A percentile compares a stretch with the other conserved stretches of the same genome.
Conservation (phyloP, 2,329 filamentous ascomycete genomes). For the Calonectria multiphialidica region DNA sequence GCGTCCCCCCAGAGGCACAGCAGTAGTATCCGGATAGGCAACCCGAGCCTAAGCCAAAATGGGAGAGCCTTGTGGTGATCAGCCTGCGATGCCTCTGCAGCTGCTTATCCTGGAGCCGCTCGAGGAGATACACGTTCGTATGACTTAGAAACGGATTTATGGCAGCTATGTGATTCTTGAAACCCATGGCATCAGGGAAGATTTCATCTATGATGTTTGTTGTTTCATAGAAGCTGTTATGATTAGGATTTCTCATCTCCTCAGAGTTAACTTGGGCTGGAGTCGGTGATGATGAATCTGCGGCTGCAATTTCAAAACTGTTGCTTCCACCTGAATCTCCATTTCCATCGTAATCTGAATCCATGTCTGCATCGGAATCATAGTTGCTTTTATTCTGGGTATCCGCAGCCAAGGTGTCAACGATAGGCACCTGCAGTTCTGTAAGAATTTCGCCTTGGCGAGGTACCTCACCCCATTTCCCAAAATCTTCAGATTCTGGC, state of each 20-base stretch:
- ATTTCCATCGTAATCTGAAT: background rate
- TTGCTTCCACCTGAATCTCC: too few relatives aligned
- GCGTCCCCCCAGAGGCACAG: background rate
- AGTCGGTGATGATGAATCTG: too few relatives aligned
- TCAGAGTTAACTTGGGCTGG: too few relatives aligned
- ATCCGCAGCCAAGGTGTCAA: background rate
- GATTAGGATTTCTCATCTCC: background rate
- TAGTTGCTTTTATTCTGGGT: background rate
- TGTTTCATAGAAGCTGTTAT: background rate
- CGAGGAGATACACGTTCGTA: background rate
- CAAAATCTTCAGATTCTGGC: background rate
- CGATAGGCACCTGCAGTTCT: background rate
- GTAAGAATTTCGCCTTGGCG: background rate
- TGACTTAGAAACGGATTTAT: background rate
- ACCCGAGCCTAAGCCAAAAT: background rate
- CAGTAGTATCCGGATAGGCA: background rate
- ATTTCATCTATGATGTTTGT: background rate
- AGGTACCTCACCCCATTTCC: background rate
- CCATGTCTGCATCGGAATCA: background rate
- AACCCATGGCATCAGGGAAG: background rate
- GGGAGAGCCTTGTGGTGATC: background rate
- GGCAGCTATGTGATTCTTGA: background rate
- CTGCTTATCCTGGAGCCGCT: background rate
- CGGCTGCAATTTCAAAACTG: background rate
- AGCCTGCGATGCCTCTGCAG: background rate